Conservation (phyloP, 2,329 filamentous ascomycete genomes). For the Claviceps quebecensis region DNA sequence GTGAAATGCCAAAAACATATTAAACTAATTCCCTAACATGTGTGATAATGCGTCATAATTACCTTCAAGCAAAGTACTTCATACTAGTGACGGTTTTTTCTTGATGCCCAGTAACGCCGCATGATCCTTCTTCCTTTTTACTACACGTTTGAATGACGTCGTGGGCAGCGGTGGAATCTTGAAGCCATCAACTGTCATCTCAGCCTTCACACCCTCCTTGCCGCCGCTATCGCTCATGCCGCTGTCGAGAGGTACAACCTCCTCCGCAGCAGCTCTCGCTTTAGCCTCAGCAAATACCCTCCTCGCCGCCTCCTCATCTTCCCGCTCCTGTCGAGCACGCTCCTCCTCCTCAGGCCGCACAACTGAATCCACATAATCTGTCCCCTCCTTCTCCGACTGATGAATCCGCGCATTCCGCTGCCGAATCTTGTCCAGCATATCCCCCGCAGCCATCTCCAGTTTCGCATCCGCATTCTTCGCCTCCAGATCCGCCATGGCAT, state of each 20-base stretch:
- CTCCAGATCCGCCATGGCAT: slow-evolving; percentile 92
- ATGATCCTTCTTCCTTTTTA: slow-evolving; percentile 81
- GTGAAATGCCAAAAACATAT: too few species aligned
- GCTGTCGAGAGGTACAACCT: slow-evolving; percentile 19
- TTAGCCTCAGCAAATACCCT: slow-evolving; percentile 58
- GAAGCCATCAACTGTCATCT: slow-evolving; percentile 13
- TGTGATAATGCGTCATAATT: too few species aligned
- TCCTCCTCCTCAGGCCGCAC: slow-evolving; percentile 44
- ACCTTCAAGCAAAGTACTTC: neutral
- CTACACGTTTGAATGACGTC: slow-evolving; percentile 56
- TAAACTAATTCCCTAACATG: too few species aligned
- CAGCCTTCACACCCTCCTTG: slow-evolving; percentile 3
- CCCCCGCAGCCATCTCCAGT: slow-evolving; percentile 90
- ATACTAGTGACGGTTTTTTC: slow-evolving; percentile 55
- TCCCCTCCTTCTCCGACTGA: slow-evolving; percentile 54
- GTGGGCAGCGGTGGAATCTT: slow-evolving; percentile 17
- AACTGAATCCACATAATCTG: slow-evolving; percentile 43
- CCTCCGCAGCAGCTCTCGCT: slow-evolving; percentile 35
- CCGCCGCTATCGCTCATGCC: neutral
- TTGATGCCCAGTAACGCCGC: slow-evolving; percentile 69
- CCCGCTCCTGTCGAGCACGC: slow-evolving; percentile 52
- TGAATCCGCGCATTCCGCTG: slow-evolving; percentile 82
- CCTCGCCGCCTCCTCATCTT: slow-evolving; percentile 71
- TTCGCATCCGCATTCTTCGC: slow-evolving; percentile 87
- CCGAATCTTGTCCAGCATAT: slow-evolving; percentile 88